Conservation (phyloP, 2,329 filamentous ascomycete genomes). For the Decorospora gaudefroyi region DNA sequence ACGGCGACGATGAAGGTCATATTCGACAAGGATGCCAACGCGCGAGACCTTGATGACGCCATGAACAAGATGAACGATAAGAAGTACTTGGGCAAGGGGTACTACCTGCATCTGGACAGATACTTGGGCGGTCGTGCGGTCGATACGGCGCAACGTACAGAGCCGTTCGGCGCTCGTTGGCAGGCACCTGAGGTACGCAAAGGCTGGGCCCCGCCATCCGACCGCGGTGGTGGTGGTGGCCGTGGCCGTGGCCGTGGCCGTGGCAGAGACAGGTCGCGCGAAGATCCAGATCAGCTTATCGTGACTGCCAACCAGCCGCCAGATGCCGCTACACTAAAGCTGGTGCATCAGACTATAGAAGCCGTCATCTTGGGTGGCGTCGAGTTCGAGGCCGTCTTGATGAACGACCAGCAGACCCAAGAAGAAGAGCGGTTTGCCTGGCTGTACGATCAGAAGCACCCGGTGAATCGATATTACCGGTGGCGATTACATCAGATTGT, state of each 20-base stretch:
- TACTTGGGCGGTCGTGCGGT: constrained; percentile 34
- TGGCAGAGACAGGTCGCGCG: constrained; percentile 25
- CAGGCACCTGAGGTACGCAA: constrained; percentile 36
- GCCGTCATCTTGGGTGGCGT: constrained; percentile 76
- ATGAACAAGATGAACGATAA: constrained; percentile 43
- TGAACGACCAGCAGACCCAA: constrained; percentile 83
- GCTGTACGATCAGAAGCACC: constrained; percentile 78
- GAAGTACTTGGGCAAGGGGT: constrained; percentile 41
- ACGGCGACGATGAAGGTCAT: constrained; percentile 39
- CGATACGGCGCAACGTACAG: constrained; percentile 29
- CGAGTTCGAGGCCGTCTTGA: constrained; percentile 88
- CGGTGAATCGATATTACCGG: constrained; percentile 85
- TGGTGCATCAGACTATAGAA: constrained; percentile 89
- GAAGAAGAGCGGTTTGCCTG: constrained; percentile 89
- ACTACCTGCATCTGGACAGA: constrained; percentile 43
- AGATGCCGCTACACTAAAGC: constrained; percentile 75
- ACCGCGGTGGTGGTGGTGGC: constrained; percentile 31
- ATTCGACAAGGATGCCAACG: constrained; percentile 39
- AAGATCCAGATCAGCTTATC: constrained; percentile 32
- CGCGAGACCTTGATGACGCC: constrained; percentile 37
- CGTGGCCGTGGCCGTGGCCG: constrained; percentile 29
- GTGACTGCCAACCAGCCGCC: constrained; percentile 67
- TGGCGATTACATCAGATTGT: constrained; percentile 88
- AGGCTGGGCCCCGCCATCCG: constrained; percentile 36
- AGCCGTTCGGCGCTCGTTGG: constrained; percentile 41